A percentile compares a stretch with the other conserved stretches of the same genome.
Evolutionary conservation across 2,329 filamentous ascomycete genomes (phyloP).

Genomic region (Nothomitra cinnamomea): DNA sequence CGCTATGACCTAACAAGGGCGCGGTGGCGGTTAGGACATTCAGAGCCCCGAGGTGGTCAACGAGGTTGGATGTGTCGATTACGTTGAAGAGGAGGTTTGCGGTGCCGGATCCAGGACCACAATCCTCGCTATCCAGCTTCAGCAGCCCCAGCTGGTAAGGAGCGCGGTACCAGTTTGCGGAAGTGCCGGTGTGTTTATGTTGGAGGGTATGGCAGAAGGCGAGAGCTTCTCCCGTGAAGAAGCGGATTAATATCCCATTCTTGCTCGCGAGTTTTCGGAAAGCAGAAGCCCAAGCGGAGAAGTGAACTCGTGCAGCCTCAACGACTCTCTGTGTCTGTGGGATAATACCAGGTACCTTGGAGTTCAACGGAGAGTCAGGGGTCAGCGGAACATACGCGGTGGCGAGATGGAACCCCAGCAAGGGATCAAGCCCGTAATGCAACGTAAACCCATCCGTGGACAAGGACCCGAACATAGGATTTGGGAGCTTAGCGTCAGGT

Average conservation of each 20-base stretch:
- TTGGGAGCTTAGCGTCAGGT: not conserved
- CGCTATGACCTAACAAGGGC: conserved; percentile 28
- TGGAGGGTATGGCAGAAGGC: conserved; percentile 36
- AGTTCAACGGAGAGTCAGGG: conserved; percentile 23
- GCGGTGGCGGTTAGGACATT: conserved; percentile 29
- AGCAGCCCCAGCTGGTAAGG: conserved; percentile 25
- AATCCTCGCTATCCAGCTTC: conserved; percentile 26
- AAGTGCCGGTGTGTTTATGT: conserved; percentile 13
- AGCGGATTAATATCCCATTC: conserved; percentile 25
- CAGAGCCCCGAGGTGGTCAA: conserved; percentile 27
- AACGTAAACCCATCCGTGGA: not conserved
- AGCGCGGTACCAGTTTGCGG: conserved; percentile 27
- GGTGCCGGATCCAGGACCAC: conserved; percentile 17
- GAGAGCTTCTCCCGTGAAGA: conserved; percentile 31
- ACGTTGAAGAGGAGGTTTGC: conserved; percentile 33
- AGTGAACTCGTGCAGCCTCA: conserved; percentile 27
- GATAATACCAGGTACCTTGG: conserved; percentile 2
- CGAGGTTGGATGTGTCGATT: conserved; percentile 37
- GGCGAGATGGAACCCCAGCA: not conserved
- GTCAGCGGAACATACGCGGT: conserved; percentile 18
- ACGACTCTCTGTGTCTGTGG: conserved; percentile 13
- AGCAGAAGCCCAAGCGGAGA: conserved; percentile 28
- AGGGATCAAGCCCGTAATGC: not conserved
- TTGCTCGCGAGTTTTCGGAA: conserved; percentile 20
- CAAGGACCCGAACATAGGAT: not conserved